A percentile compares a stretch with the other conserved stretches of the same genome.
Conservation (phyloP, 202 grass and related monocot species). For the Brachypodium distachyon region DNA sequence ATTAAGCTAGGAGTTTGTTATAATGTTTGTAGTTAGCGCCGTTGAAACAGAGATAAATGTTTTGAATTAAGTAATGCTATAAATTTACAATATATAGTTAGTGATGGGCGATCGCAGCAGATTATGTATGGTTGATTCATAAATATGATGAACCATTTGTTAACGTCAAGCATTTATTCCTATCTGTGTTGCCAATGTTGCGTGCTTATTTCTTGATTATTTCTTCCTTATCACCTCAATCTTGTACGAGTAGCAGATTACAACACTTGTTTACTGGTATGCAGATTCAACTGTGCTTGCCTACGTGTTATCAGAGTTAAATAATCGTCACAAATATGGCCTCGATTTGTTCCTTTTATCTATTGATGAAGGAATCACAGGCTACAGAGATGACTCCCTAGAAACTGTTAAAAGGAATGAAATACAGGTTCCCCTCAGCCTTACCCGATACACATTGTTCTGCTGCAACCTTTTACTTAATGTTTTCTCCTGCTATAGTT, state of each 20-base stretch:
- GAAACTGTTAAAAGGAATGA: conserved; percentile 99
- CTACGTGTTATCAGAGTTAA: conserved; percentile 79
- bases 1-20: background rate
- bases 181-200: background rate
- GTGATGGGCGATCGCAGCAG: background rate
- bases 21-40: background rate
- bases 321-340: conserved; percentile 69
- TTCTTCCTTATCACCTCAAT: conserved; percentile 14
- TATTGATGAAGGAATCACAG: conserved; percentile 95
- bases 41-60: background rate
- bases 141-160: background rate
- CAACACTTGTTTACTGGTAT: conserved; percentile 19
- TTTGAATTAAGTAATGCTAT: background rate
- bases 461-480: background rate
- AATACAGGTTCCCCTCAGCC: conserved; percentile 56
- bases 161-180: background rate
- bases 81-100: background rate
- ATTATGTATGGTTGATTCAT: background rate
- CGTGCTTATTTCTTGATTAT: background rate
- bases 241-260: conserved; percentile 1
- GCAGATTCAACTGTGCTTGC: conserved; percentile 98
- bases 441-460: background rate
- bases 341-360: conserved; percentile 94
- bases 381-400: conserved; percentile 93
- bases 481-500: background rate